Conservation (phyloP, 352 stramenopile species). For the Phytophthora pinifolia region DNA sequence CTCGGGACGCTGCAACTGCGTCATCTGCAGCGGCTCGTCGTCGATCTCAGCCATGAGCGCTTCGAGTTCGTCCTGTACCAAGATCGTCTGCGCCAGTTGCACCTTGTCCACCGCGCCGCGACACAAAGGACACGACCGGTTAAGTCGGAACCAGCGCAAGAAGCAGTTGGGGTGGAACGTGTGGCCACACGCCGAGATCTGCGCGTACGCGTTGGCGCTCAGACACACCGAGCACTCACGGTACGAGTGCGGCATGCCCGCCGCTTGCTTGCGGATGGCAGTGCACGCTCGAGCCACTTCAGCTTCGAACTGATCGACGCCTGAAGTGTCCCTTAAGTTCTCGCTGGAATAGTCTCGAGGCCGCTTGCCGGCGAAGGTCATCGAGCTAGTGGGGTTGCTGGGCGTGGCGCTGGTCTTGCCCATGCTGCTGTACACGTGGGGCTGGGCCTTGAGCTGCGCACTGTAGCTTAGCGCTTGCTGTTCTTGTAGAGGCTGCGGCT, state of each 20-base stretch:
- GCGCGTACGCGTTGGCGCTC: constrained; percentile 64
- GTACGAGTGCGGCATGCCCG: constrained; percentile 53
- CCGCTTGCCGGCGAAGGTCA: constrained; percentile 34
- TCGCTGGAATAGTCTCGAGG: constrained; percentile 30
- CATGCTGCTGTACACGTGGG: constrained; percentile 10
- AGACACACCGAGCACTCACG: constrained; percentile 78
- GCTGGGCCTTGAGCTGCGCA: background rate
- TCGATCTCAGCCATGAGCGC: constrained; percentile 79
- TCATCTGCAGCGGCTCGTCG: constrained; percentile 41
- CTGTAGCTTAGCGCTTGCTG: constrained; percentile 4
- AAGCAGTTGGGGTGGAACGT: constrained; percentile 84
- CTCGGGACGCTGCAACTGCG: constrained; percentile 1
- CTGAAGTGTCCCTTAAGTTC: constrained; percentile 1
- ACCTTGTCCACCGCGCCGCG: constrained; percentile 62
- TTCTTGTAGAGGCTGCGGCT: constrained; percentile 12
- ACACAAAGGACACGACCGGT: constrained; percentile 75
- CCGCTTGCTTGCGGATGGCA: constrained; percentile 46
- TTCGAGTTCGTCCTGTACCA: constrained; percentile 67
- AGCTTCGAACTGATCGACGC: constrained; percentile 64
- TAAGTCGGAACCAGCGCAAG: constrained; percentile 73
- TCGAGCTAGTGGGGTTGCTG: background rate
- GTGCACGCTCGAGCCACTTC: constrained; percentile 65
- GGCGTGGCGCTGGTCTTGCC: background rate
- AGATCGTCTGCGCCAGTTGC: constrained; percentile 46
- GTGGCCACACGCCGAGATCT: constrained; percentile 69